Percentiles rank a stretch among this genome's conserved stretches.
phyloP scores from a whole-genome alignment of 768 basidiomycete genomes.

The Boletus reticuloceps region DNA sequence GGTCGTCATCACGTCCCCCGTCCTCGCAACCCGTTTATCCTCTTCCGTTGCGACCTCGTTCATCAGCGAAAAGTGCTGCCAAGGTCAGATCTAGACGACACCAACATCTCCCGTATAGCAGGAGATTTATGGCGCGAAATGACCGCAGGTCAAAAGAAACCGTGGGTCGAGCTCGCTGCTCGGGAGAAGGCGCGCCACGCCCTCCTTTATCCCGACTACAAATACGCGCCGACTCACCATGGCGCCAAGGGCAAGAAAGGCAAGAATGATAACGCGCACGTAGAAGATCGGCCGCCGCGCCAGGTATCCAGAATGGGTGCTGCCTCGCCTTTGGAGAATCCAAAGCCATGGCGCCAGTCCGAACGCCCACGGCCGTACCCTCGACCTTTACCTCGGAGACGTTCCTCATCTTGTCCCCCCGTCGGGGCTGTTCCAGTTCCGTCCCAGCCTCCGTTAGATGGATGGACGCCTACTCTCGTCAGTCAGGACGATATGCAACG shows the following conservation, averaged over 20 bases:
- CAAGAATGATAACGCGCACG: constrained; percentile 5
- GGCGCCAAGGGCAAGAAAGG: constrained; percentile 21
- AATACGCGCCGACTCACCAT: constrained; percentile 34
- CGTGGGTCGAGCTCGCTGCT: constrained; percentile 52
- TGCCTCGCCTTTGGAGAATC: not conserved
- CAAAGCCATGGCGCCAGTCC: constrained; percentile 5
- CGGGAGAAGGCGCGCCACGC: constrained; percentile 45
- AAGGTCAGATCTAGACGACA: constrained; percentile 59
- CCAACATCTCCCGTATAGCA: constrained; percentile 65
- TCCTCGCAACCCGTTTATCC: constrained; percentile 76
- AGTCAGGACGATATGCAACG: constrained; percentile 32
- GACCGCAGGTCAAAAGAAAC: constrained; percentile 40
- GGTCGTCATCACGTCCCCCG: constrained; percentile 56
- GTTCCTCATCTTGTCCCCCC: too few relatives aligned
- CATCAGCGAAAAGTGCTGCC: constrained; percentile 56
- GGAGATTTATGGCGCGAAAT: constrained; percentile 66
- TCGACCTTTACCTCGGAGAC: not conserved
- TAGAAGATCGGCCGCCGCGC: constrained; percentile 10
- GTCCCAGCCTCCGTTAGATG: too few relatives aligned
- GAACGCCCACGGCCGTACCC: constrained; percentile 27
- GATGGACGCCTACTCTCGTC: constrained; percentile 21
- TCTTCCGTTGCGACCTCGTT: constrained; percentile 74
- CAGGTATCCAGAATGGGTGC: constrained; percentile 3
- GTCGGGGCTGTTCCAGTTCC: too few relatives aligned
- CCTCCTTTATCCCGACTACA: constrained; percentile 41